Evolutionary conservation across 495 filamentous ascomycete genomes (phyloP).

Genomic region (Aspergillus indologenus): DNA sequence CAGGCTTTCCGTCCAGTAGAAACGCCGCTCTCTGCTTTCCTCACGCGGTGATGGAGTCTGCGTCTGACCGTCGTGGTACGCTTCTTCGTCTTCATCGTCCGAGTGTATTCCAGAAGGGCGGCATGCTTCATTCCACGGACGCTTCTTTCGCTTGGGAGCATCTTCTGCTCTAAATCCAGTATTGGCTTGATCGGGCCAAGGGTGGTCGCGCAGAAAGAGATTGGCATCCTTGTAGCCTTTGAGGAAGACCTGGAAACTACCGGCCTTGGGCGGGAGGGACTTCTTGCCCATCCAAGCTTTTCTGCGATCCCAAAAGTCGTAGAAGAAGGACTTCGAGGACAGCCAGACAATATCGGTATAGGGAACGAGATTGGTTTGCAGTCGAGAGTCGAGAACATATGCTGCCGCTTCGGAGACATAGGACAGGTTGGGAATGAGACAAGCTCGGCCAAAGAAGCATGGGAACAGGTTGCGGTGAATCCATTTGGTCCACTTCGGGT

Average conservation of each 20-base stretch:
- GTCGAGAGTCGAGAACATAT: constrained; percentile 86
- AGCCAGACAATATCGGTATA: constrained; percentile 94
- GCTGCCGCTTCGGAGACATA: constrained; percentile 98
- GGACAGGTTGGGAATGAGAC: constrained; percentile 97
- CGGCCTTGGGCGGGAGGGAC: constrained; percentile 83
- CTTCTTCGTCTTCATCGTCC: constrained; percentile 75
- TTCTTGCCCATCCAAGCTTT: constrained; percentile 84
- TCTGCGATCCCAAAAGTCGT: constrained; percentile 93
- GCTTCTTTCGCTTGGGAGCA: constrained; percentile 65
- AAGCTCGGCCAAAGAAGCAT: constrained; percentile 93
- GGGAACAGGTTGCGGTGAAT: constrained; percentile 92
- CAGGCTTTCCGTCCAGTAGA: constrained; percentile 83
- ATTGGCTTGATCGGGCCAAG: constrained; percentile 93
- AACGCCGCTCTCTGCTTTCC: constrained; percentile 52
- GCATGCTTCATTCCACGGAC: constrained; percentile 82
- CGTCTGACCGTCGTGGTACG: constrained; percentile 46
- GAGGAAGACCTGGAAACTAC: constrained; percentile 96
- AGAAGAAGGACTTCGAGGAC: constrained; percentile 95
- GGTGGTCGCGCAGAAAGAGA: constrained; percentile 88
- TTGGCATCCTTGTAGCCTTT: constrained; percentile 97
- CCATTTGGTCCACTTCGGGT: constrained; percentile 96
- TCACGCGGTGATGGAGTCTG: constrained; percentile 43
- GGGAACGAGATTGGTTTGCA: constrained; percentile 88
- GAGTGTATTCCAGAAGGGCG: constrained; percentile 64
- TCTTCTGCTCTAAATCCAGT: constrained; percentile 71